These are phyloP conservation scores for Patellaria atrata DNA, from an alignment of 495 filamentous ascomycete species.

Conservation along the genomic window DNA sequence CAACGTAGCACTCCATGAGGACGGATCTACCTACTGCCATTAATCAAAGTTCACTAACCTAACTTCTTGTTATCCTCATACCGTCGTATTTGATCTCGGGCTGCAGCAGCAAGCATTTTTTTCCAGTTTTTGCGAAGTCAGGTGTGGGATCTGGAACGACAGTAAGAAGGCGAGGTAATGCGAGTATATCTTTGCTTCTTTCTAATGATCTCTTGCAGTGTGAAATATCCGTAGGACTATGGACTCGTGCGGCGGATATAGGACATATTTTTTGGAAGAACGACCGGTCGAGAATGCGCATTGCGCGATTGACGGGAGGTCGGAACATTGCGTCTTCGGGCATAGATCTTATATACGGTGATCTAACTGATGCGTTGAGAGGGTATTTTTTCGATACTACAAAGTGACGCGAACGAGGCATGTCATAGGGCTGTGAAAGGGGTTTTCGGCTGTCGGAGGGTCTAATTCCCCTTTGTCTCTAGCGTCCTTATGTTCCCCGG, in stretches of 20 bases:
- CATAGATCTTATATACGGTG: too few species aligned
- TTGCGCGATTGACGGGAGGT: conserved; percentile 70
- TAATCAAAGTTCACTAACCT: conserved; percentile 7
- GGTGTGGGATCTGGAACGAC: conserved; percentile 38
- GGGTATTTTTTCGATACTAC: background rate
- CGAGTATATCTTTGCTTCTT: conserved; percentile 43
- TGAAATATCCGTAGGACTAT: conserved; percentile 55
- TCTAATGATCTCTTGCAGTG: conserved; percentile 45
- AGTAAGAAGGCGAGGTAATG: conserved; percentile 40
- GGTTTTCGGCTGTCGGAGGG: too few species aligned
- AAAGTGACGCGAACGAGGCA: too few species aligned
- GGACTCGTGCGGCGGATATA: conserved; percentile 63
- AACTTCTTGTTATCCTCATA: conserved; percentile 21
- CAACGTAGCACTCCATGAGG: conserved; percentile 60
- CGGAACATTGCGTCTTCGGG: conserved; percentile 44
- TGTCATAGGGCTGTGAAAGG: too few species aligned
- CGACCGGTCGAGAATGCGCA: conserved; percentile 62
- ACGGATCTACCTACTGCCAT: conserved; percentile 39
- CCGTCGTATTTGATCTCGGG: conserved; percentile 55
- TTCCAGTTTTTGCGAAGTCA: conserved; percentile 34
- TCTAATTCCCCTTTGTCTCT: too few species aligned
- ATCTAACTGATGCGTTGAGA: background rate
- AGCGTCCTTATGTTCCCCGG: too few species aligned
- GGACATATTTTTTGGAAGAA: conserved; percentile 66
- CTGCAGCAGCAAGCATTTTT: conserved; percentile 61